A percentile compares a stretch with the other conserved stretches of the same genome.
Evolutionary conservation across 306 rosid species (phyloP).

Genomic region (Hippophae rhamnoides): DNA sequence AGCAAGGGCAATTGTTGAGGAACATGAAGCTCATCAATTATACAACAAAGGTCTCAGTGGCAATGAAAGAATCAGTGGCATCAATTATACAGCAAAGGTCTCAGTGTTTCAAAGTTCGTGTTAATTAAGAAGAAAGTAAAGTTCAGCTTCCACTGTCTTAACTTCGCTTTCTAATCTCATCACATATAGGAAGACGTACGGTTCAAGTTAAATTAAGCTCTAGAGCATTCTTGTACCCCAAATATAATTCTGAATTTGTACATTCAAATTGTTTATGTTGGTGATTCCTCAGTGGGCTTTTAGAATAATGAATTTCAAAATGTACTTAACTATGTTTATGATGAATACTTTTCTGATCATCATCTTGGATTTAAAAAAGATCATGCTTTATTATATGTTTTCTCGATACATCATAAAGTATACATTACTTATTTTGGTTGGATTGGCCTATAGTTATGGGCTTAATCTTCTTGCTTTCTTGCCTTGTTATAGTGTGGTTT

Average conservation of each 20-base stretch:
- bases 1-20: conserved; percentile 40
- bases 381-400: no score
- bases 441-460: no score
- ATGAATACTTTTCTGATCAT: no score
- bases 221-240: background rate
- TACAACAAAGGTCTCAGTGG: conserved; percentile 20
- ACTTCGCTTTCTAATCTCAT: conserved; percentile 24
- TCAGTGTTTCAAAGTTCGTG: conserved; percentile 26
- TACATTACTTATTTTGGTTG: no score
- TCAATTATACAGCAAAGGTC: conserved; percentile 34
- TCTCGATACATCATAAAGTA: no score
- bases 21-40: conserved; percentile 52
- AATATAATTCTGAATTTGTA: background rate
- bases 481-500: no score
- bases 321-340: no score
- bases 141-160: conserved; percentile 72
- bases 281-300: background rate
- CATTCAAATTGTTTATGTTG: background rate
- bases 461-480: no score
- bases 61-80: conserved; percentile 69
- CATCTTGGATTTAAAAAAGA: no score
- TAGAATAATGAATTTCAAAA: background rate
- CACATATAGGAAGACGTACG: background rate
- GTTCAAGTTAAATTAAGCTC: background rate
- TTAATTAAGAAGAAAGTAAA: conserved; percentile 26